Evolutionary conservation across 768 basidiomycete genomes (phyloP).

Genomic region (Collybia sp.): DNA sequence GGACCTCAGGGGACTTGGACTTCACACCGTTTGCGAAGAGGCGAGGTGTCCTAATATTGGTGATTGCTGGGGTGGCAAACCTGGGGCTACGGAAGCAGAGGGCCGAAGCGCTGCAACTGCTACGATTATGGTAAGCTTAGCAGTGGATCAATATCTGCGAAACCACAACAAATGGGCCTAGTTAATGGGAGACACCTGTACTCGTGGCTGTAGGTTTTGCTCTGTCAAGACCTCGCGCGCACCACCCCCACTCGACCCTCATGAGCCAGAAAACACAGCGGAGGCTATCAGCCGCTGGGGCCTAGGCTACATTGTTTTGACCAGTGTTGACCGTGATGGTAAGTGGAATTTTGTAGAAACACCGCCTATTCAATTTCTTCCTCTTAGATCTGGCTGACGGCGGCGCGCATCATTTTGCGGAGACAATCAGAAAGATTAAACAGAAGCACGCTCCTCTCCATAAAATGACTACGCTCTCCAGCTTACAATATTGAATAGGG

Average conservation of each 20-base stretch:
- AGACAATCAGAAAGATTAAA: slow-evolving; percentile 93
- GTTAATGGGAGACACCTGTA: slow-evolving; percentile 99
- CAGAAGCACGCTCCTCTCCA: slow-evolving; percentile 59
- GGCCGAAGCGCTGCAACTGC: slow-evolving; percentile 87
- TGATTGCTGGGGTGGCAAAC: slow-evolving; percentile 97
- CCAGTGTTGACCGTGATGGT: slow-evolving; percentile 97
- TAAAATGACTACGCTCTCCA: not conserved
- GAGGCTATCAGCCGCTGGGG: slow-evolving; percentile 99
- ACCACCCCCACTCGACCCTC: slow-evolving; percentile 89
- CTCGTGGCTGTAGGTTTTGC: slow-evolving; percentile 95
- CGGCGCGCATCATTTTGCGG: slow-evolving; percentile 91
- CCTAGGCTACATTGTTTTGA: slow-evolving; percentile 94
- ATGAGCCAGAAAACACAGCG: slow-evolving; percentile 97
- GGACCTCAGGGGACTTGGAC: slow-evolving; percentile 83
- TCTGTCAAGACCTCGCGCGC: slow-evolving; percentile 90
- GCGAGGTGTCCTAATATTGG: slow-evolving; percentile 99
- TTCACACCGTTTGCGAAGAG: slow-evolving; percentile 98
- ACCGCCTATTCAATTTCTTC: slow-evolving; percentile 1
- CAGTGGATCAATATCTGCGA: slow-evolving; percentile 1
- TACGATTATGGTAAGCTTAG: slow-evolving; percentile 84
- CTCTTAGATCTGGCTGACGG: slow-evolving; percentile 82
- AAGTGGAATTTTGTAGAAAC: slow-evolving; percentile 16
- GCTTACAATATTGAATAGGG: slow-evolving; percentile 40
- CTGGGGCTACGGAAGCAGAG: slow-evolving; percentile 58
- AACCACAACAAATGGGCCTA: slow-evolving; percentile 23